Evolutionary conservation across 2,329 filamentous ascomycete species (phyloP).

Genomic region (Bipolaris sorokiniana): DNA sequence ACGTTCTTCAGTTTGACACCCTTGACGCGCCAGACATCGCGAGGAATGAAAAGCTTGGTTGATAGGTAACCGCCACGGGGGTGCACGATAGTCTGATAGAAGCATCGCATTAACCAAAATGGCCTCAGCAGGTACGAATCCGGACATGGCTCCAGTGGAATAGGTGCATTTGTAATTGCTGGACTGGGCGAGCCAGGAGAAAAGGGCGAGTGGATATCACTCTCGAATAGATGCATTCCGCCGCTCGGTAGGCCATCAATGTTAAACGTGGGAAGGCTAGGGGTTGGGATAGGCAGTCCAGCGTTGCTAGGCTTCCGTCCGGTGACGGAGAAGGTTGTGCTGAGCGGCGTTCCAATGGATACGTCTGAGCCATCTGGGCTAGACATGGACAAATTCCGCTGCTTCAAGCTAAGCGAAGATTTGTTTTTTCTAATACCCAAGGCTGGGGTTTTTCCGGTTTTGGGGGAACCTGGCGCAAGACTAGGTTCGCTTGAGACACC

Average conservation of each 20-base stretch:
- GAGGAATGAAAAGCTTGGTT: slow-evolving; percentile 87
- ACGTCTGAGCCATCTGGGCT: slow-evolving; percentile 67
- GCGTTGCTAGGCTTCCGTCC: slow-evolving; percentile 57
- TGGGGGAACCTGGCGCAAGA: slow-evolving; percentile 45
- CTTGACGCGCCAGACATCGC: slow-evolving; percentile 92
- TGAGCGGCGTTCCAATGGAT: slow-evolving; percentile 77
- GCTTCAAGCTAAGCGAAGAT: slow-evolving; percentile 68
- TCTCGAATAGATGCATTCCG: slow-evolving; percentile 83
- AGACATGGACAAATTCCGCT: slow-evolving; percentile 73
- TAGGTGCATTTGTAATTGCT: slow-evolving; percentile 68
- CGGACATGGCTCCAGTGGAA: slow-evolving; percentile 88
- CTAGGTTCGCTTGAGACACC: slow-evolving; percentile 54
- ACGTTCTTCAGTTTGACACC: slow-evolving; percentile 89
- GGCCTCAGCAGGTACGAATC: slow-evolving; percentile 87
- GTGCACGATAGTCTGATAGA: slow-evolving; percentile 91
- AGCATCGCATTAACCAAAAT: slow-evolving; percentile 95
- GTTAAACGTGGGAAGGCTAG: slow-evolving; percentile 68
- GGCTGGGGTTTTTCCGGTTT: slow-evolving; percentile 38
- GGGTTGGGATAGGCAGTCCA: slow-evolving; percentile 72
- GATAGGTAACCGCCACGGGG: slow-evolving; percentile 91
- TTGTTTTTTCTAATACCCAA: slow-evolving; percentile 57
- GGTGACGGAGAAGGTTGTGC: slow-evolving; percentile 66
- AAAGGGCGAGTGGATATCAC: slow-evolving; percentile 72
- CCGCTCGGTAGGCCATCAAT: slow-evolving; percentile 64
- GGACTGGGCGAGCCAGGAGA: slow-evolving; percentile 70